A percentile compares a stretch with the other conserved stretches of the same genome.
Evolutionary conservation across 306 rosid species (phyloP).

Genomic region (Oemleria cerasiformis): DNA sequence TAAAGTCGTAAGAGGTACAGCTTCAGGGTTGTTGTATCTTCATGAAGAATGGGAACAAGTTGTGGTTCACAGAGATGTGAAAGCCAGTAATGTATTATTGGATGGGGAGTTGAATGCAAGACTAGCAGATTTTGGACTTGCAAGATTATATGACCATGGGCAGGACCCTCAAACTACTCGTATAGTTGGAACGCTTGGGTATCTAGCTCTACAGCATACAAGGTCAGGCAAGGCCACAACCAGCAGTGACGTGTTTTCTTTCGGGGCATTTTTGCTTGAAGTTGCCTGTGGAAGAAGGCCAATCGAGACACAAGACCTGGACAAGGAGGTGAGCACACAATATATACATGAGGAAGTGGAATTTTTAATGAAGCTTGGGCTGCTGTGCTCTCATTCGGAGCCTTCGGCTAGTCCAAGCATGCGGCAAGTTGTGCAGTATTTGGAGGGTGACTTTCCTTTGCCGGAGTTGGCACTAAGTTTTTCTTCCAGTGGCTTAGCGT

Average conservation of each 20-base stretch:
- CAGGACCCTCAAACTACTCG: constrained; percentile 59
- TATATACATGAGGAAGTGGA: too few species aligned
- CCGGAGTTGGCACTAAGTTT: too few species aligned
- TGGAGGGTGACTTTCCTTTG: too few species aligned
- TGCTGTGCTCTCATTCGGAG: too few species aligned
- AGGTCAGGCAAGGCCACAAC: constrained; percentile 60
- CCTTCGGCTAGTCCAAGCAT: too few species aligned
- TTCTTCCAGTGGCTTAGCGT: too few species aligned
- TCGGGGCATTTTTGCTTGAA: constrained; percentile 63
- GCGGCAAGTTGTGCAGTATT: too few species aligned
- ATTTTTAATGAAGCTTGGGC: too few species aligned
- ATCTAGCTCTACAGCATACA: constrained; percentile 62
- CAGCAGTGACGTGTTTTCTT: constrained; percentile 56
- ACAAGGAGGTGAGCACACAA: constrained; percentile 36
- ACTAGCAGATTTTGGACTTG: constrained; percentile 74
- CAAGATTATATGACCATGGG: constrained; percentile 61
- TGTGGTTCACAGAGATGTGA: constrained; percentile 72
- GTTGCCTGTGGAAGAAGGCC: constrained; percentile 75
- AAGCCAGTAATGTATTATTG: constrained; percentile 68
- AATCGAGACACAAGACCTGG: constrained; percentile 25
- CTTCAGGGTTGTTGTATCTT: constrained; percentile 55
- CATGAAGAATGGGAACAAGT: constrained; percentile 76
- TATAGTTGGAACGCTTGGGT: constrained; percentile 74
- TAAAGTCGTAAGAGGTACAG: constrained; percentile 43
- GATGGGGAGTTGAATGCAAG: constrained; percentile 60